phyloP scores from a whole-genome alignment of 2,329 filamentous ascomycete genomes.

The Exophiala lecanii-corni region DNA sequence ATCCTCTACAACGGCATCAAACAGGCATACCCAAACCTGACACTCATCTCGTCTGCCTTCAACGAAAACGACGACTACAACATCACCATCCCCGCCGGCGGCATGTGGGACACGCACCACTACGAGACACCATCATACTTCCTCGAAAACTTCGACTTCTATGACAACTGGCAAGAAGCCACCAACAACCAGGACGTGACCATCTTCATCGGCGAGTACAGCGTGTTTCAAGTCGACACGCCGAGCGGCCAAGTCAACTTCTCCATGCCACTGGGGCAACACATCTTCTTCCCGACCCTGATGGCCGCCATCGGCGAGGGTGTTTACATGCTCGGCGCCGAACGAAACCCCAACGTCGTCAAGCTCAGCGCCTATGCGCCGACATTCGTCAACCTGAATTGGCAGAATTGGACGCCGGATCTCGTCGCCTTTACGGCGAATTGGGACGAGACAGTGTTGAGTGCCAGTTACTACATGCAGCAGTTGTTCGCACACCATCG shows the following conservation, averaged over 20 bases:
- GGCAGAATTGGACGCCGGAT: constrained; percentile 33
- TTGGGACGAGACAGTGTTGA: constrained; percentile 29
- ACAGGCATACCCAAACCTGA: constrained; percentile 53
- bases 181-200: constrained; percentile 28
- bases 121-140: constrained; percentile 39
- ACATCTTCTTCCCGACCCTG: constrained; percentile 52
- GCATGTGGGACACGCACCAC: constrained; percentile 40
- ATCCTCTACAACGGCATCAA: constrained; percentile 58
- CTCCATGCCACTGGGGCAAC: constrained; percentile 42
- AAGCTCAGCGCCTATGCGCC: constrained; percentile 18
- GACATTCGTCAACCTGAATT: constrained; percentile 22
- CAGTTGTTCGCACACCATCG: constrained; percentile 34
- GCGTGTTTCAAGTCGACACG: constrained; percentile 31
- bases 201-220: constrained; percentile 35
- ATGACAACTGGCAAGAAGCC: constrained; percentile 36
- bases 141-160: constrained; percentile 38
- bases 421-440: constrained; percentile 31
- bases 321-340: constrained; percentile 60
- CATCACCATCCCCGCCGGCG: constrained; percentile 3
- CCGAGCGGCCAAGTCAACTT: constrained; percentile 50
- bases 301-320: constrained; percentile 60
- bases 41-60: constrained; percentile 46
- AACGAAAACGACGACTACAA: constrained; percentile 33
- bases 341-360: constrained; percentile 36
- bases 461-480: constrained; percentile 35